Conservation (phyloP, 352 stramenopile genomes). For the Phytophthora pistaciae region DNA sequence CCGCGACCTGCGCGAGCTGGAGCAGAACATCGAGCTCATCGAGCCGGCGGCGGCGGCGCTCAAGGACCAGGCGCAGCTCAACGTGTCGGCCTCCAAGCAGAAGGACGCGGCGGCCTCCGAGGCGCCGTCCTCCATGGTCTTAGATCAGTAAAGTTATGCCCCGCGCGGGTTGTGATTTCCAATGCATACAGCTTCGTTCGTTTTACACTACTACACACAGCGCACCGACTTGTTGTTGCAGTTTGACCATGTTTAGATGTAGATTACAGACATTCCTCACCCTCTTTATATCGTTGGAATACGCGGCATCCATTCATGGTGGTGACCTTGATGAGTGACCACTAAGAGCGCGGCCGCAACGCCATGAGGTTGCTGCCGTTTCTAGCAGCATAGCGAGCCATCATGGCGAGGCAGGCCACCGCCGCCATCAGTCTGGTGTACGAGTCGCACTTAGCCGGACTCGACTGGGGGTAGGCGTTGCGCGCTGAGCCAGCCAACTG, state of each 20-base stretch:
- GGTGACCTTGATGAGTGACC: conserved; percentile 10
- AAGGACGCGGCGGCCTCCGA: conserved; percentile 69
- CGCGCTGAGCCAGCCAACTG: conserved; percentile 37
- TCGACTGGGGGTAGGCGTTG: conserved; percentile 19
- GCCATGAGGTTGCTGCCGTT: conserved; percentile 6
- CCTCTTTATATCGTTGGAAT: no score
- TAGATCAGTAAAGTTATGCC: conserved; percentile 85
- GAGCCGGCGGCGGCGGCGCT: conserved; percentile 73
- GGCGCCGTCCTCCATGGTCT: conserved; percentile 79
- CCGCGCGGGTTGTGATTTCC: conserved; percentile 31
- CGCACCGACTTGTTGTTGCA: no score
- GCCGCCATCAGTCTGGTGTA: conserved; percentile 30
- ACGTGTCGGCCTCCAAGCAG: conserved; percentile 63
- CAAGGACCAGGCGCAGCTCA: conserved; percentile 86
- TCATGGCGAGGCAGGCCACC: conserved; percentile 1
- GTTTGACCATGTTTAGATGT: no score
- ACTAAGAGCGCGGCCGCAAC: neutral
- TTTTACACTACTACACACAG: conserved; percentile 19
- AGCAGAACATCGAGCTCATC: conserved; percentile 90
- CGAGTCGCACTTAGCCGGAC: conserved; percentile 23
- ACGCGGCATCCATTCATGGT: neutral
- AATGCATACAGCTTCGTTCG: conserved; percentile 41
- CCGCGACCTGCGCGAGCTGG: conserved; percentile 83
- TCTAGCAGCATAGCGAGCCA: conserved; percentile 10
- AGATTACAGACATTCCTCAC: no score